Base-by-base conservation (phyloP, 805 yeast genomes). In the Candida lessepsii region DNA sequence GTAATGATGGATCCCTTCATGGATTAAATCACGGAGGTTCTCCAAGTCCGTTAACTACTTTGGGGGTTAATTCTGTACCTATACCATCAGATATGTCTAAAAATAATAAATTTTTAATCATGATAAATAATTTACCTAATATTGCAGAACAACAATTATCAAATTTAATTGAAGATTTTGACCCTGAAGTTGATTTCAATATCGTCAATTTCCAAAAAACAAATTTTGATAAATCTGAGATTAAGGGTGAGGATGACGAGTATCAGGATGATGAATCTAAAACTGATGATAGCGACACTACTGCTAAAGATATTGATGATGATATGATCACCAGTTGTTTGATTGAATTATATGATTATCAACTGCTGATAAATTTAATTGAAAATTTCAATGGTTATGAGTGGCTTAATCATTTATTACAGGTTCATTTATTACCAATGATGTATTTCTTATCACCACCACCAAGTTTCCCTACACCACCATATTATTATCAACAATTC, bases 381-480 rank as follows among this genome's bases (percentile, higher is more conserved):
- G 53, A 49, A 3, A 39, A 31, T 2, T 44, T 60, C 37, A 49
- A 60, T 36, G 63, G 62, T 2, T 56, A 49, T 41, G 56, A 30
- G 38, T 61, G 63, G 61, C 17, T 42, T 14, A 46, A 42, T 4
- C 41, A 44, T 18, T 42, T 42, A 2, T 41, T 60, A 29, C 50
- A 51, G 9, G 57, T 45, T 14, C 34, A 40, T 14, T 21, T 53
- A n/a, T 23, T 39, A 9, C 44, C 44, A 7, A 14, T 26, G 19
- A 27, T 29, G 16, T 23, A 32, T 32, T 20, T 15, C 8, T 2
- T 15, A 21, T 23, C 21, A 19, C 26, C 21, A 11, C 17, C 19
- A 5, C 18, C 13, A 6, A n/a, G n/a, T n/a, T 32, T 14, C 10
- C 31, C 31, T 9, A 5, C 5, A n/a, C 23, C 23, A 5, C 33